Conservation (phyloP, 2,329 filamentous ascomycete genomes). For the Fusarium beomiforme region DNA sequence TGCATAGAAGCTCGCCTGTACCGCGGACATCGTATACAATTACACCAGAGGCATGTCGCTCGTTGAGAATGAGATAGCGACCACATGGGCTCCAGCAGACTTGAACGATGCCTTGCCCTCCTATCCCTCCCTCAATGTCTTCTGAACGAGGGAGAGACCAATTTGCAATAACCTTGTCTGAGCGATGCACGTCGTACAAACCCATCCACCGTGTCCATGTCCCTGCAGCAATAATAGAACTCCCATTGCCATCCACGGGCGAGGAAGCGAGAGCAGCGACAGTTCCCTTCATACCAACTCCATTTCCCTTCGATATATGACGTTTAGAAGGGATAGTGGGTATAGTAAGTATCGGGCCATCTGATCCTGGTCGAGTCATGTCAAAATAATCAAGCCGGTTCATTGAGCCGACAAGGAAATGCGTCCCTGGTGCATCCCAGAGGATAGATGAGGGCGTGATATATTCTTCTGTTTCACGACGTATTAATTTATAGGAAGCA, state of each 20-base stretch:
- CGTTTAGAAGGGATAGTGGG: conserved; percentile 70
- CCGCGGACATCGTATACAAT: conserved; percentile 72
- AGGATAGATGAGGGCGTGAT: conserved; percentile 66
- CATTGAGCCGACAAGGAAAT: conserved; percentile 69
- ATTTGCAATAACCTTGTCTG: conserved; percentile 64
- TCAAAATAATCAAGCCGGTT: conserved; percentile 71
- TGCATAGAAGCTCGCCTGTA: conserved; percentile 65
- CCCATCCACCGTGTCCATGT: conserved; percentile 72
- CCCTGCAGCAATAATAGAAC: conserved; percentile 65
- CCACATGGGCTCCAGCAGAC: conserved; percentile 71
- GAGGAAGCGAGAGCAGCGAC: conserved; percentile 66
- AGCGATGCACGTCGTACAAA: conserved; percentile 68
- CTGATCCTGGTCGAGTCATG: conserved; percentile 60
- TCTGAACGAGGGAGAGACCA: conserved; percentile 70
- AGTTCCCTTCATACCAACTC: conserved; percentile 71
- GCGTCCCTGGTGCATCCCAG: conserved; percentile 64
- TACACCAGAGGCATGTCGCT: conserved; percentile 64
- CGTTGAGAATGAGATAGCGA: conserved; percentile 69
- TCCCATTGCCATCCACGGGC: conserved; percentile 46
- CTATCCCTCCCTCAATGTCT: conserved; percentile 66
- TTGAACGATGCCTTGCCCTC: conserved; percentile 71
- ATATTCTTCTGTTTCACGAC: conserved; percentile 69
- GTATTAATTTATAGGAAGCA: conserved; percentile 65
- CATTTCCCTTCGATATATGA: conserved; percentile 67
- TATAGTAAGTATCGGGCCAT: conserved; percentile 62